Evolutionary conservation across 139 green algal species (phyloP).

Genomic region (Micromonas pusilla): DNA sequence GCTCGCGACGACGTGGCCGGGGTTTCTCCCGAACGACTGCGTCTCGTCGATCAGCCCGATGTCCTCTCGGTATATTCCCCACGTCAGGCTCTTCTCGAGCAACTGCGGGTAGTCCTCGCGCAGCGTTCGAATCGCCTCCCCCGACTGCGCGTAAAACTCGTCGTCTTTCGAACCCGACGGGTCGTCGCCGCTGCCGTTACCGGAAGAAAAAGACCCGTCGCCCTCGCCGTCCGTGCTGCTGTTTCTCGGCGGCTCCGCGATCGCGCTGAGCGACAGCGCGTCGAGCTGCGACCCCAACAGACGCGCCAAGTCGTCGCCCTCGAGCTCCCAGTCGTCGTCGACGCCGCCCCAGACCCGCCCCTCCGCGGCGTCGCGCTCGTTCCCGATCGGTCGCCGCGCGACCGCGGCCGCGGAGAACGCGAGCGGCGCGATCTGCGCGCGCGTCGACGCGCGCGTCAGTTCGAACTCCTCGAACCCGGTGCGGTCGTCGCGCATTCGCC

Average conservation of each 20-base stretch:
- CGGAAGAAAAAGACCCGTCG: too few relatives aligned
- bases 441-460: too few relatives aligned
- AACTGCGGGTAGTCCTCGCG: constrained; percentile 31
- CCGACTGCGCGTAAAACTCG: constrained; percentile 24
- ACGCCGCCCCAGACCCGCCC: neutral
- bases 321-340: neutral
- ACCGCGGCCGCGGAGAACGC: too few relatives aligned
- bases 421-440: too few relatives aligned
- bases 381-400: too few relatives aligned
- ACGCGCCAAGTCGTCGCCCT: neutral
- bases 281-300: too few relatives aligned
- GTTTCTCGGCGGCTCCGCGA: neutral
- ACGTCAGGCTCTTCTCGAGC: constrained; percentile 22
- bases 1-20: constrained; percentile 6
- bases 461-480: neutral
- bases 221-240: neutral
- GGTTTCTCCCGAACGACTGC: neutral
- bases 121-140: constrained; percentile 31
- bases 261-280: too few relatives aligned
- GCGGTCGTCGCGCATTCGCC: neutral
- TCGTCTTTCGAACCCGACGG: constrained; percentile 10
- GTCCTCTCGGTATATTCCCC: constrained; percentile 34
- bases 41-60: constrained; percentile 30
- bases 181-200: neutral
- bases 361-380: too few relatives aligned